A percentile compares a stretch with the other conserved stretches of the same genome.
Evolutionary conservation across 352 stramenopile species (phyloP).

Genomic region (Pythium utonaiense): DNA sequence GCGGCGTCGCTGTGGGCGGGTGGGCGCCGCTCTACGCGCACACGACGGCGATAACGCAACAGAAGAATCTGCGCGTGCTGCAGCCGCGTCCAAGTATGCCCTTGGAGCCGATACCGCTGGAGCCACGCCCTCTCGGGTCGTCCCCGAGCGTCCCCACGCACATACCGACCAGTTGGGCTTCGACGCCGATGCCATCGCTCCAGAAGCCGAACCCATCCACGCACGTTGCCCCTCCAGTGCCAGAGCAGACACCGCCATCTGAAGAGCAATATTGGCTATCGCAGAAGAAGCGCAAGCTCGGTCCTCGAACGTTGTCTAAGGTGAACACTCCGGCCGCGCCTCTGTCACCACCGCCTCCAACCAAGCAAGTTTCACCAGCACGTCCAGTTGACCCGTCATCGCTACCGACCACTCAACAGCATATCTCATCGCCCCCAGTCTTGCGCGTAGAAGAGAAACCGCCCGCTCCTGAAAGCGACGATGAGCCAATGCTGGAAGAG

Average conservation of each 20-base stretch:
- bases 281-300: neutral
- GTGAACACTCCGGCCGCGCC: too few relatives aligned
- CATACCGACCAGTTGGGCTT: neutral
- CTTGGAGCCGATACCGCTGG: neutral
- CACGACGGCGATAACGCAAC: neutral
- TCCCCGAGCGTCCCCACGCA: neutral
- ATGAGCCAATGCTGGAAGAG: neutral
- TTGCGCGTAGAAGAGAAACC: neutral
- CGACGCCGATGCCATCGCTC: neutral
- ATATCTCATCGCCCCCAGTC: neutral
- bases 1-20: conserved; percentile 4
- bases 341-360: too few relatives aligned
- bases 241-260: neutral
- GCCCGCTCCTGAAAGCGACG: neutral
- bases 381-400: neutral
- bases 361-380: too few relatives aligned
- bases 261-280: neutral
- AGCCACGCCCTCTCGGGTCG: neutral
- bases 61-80: neutral
- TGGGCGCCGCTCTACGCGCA: neutral
- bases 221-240: neutral
- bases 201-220: neutral
- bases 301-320: neutral
- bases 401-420: neutral
- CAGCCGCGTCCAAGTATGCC: neutral